Base-by-base conservation (phyloP, 495 filamentous ascomycete species). In the Rhizodiscina lignyota region DNA sequence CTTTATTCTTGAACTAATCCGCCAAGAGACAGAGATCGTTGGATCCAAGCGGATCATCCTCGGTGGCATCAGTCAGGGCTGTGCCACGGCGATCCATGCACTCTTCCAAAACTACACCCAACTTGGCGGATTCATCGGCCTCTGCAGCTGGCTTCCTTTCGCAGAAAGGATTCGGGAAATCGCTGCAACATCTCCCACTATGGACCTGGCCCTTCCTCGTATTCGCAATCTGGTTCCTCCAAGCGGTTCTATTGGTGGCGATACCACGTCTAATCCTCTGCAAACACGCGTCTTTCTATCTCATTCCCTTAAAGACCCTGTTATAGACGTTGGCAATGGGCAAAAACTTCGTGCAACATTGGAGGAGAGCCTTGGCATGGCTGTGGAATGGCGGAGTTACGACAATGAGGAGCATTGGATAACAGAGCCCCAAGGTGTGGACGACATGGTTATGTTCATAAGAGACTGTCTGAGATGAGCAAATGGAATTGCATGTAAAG, bases 51-150 rank as follows among this genome's bases (percentile, higher is more conserved):
- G 36, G 8, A 38, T 52, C 13, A 13, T 52, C 19, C 38, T 52
- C 2, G 37, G 28, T 5, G 49, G 46, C 10, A 52, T 52, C 17
- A 49, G 49, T 30, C 49, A 49, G 32, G 49, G 49, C 4, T 46
- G 39, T 23, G 49, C 49, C 5, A 47, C 40, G 5, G 46, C 40
- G 10, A 30, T 47, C 13, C 20, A 35, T 24, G 36, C 49, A 5
- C 31, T 52, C 5, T 31, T 49, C 3, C 13, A 29, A 1, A 11
- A 20, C 15, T 23, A 32, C 1, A 16, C 17, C 5, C 15, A 8
- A 24, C 22, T 52, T 15, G 49, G 33, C 3, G 49, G 43, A 4
- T 47, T 52, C 30, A 34, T 52, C n/a, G 49, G 49, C 5, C 18
- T 52, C 3, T 35, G 33, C 23, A 33, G 43, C 10, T 52, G 49